Evolutionary conservation across 129 eudicot genomes (phyloP).

Genomic region (Centrapalus pauciflorus): DNA sequence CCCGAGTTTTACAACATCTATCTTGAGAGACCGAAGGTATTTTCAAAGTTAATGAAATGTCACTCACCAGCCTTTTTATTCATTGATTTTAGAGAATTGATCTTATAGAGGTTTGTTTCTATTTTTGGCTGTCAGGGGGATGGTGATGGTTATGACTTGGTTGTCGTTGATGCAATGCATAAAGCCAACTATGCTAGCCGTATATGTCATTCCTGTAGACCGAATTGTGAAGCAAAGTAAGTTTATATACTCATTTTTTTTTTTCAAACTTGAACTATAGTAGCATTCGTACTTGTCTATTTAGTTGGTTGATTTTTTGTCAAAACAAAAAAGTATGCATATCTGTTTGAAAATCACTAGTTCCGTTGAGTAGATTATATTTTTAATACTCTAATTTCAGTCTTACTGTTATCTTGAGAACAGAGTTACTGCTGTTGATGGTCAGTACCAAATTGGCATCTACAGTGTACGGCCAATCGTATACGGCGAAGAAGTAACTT

Average conservation of each 20-base stretch:
- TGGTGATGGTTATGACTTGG: constrained; percentile 98
- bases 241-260: constrained; percentile 27
- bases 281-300: background rate
- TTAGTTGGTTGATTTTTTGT: background rate
- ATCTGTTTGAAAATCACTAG: background rate
- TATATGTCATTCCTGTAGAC: constrained; percentile 93
- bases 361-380: background rate
- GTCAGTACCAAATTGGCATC: constrained; percentile 96
- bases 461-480: constrained; percentile 80
- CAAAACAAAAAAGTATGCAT: background rate
- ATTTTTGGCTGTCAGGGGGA: constrained; percentile 64
- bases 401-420: constrained; percentile 21
- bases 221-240: constrained; percentile 99
- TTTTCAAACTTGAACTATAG: no score
- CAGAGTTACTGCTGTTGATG: constrained; percentile 99
- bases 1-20: constrained; percentile 97
- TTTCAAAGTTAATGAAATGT: background rate
- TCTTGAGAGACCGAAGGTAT: constrained; percentile 98
- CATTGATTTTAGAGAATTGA: background rate
- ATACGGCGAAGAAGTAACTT: constrained; percentile 91
- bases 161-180: constrained; percentile 99
- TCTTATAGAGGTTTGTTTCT: constrained; percentile 19
- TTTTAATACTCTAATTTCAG: background rate
- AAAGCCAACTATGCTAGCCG: constrained; percentile 99
- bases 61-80: background rate